Evolutionary conservation across 306 rosid genomes (phyloP).

Genomic region (Vigna unguiculata): DNA sequence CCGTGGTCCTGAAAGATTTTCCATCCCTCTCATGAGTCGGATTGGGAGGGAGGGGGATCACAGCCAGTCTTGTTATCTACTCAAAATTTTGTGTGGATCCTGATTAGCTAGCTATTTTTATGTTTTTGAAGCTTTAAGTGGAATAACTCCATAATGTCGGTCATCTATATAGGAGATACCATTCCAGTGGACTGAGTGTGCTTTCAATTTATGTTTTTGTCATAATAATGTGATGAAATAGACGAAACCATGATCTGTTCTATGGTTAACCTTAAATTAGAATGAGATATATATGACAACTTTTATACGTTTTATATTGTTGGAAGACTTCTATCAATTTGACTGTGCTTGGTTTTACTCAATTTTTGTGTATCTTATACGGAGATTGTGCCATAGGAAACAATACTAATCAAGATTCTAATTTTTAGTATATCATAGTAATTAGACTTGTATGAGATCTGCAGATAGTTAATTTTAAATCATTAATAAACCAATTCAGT

Average conservation of each 20-base stretch:
- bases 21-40: not conserved
- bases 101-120: not conserved
- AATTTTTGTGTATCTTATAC: too few relatives aligned
- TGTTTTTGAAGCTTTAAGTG: constrained; percentile 3
- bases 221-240: not conserved
- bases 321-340: too few relatives aligned
- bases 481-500: too few relatives aligned
- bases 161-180: not conserved
- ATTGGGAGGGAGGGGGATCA: constrained; percentile 4
- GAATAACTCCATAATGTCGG: not conserved
- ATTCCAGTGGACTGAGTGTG: not conserved
- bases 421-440: too few relatives aligned
- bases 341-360: too few relatives aligned
- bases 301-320: too few relatives aligned
- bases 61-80: not conserved
- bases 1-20: constrained; percentile 4
- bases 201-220: not conserved
- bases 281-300: too few relatives aligned
- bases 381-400: too few relatives aligned
- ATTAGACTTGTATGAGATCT: too few relatives aligned
- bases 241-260: not conserved
- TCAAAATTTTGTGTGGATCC: not conserved
- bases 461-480: too few relatives aligned
- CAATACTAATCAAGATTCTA: too few relatives aligned
- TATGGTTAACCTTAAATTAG: not conserved